Base-by-base conservation (phyloP, 805 yeast genomes). In the Peterozyma xylosa region DNA sequence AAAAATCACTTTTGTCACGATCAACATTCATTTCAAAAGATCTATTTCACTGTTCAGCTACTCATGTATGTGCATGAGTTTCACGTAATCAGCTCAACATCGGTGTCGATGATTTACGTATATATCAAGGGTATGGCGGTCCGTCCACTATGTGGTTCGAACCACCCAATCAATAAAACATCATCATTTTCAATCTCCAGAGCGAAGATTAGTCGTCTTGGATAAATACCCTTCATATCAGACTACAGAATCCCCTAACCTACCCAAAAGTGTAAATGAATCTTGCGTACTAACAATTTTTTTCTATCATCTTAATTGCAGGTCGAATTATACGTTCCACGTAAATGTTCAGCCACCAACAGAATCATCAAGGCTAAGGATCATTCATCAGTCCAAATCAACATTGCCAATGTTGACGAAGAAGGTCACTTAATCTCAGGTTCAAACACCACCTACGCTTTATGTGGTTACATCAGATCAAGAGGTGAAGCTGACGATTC, bases 271-370 rank as follows among this genome's bases (percentile, higher is more conserved):
- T 39, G 7, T 21, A 21, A 21, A 21, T 21, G n/a, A 21, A 21
- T 7, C 27, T 5, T 21, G 14, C 11, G n/a, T 50, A 48, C 53
- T 50, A 48, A 49, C 55, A 38, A 11, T 17, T 38, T 60, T 61
- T 70, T 62, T 64, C 66, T 67, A 49, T 33, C 30, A 17, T 48
- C 42, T 21, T 21, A 21, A 21, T 21, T 21, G 4, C 27, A 87
- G 97, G 97, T 93, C 76, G 99, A 93, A 84, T 89, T 93, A 77
- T 93, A 93, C 95, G 95, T 91, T 76, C 99, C 99, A 81, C 88
- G 99, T 85, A 93, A 93, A 82, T 93, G 99, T 83, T 93, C 99
- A 77, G 99, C 99, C 70, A 89, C 99, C 77, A 90, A 89, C 96
- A 89, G 97, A 82, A 89, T 93, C 79, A 90, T 93, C 84, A 89